These are phyloP conservation scores for Citrullus amarus DNA, from an alignment of 306 rosid species.

Conservation along the genomic window DNA sequence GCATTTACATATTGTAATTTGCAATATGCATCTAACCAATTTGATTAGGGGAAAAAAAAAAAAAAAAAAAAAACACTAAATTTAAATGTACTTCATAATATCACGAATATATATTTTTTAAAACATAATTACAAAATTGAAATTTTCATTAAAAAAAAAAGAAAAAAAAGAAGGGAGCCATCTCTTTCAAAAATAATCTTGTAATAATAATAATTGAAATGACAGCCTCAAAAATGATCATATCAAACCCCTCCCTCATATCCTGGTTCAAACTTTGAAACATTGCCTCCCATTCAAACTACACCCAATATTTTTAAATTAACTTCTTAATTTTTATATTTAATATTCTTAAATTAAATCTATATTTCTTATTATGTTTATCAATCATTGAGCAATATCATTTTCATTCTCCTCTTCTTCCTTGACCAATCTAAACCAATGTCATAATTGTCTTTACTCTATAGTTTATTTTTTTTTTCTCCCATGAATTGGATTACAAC, in stretches of 20 bases:
- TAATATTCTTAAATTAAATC: conserved; percentile 25
- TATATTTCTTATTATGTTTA: conserved; percentile 36
- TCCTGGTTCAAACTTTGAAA: conserved; percentile 70
- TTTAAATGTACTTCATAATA: neutral
- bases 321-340: conserved; percentile 9
- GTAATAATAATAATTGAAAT: neutral
- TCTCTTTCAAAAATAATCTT: neutral
- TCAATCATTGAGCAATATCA: conserved; percentile 46
- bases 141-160: neutral
- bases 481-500: too few species aligned
- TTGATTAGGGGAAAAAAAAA: neutral
- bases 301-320: conserved; percentile 24
- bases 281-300: conserved; percentile 82
- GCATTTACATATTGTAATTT: neutral
- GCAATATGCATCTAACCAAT: neutral
- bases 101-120: neutral
- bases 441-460: conserved; percentile 15
- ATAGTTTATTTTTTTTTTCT: conserved; percentile 19
- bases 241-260: conserved; percentile 32
- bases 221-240: conserved; percentile 1
- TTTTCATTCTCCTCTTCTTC: conserved; percentile 20
- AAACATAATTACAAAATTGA: neutral
- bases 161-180: neutral
- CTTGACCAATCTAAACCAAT: conserved; percentile 17
- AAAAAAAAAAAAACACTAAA: neutral